Base-by-base conservation (phyloP, 805 yeast species). In the Kluyveromyces starmeri region DNA sequence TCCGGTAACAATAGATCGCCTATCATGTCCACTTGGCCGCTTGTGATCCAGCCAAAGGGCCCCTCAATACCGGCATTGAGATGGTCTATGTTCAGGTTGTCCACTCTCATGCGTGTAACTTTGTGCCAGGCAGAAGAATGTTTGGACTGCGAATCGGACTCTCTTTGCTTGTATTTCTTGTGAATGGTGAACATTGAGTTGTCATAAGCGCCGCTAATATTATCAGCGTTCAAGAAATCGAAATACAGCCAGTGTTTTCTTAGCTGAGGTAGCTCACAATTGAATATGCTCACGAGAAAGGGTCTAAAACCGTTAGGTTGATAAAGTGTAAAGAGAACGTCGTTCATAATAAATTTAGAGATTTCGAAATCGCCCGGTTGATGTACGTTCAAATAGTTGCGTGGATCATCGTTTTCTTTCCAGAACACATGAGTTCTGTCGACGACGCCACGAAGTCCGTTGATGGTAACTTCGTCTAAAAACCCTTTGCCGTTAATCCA, bases 41-140 rank as follows among this genome's bases (percentile, higher is more conserved):
- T 70, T 5, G 84, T 76, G 37, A 92, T 89, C 99, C 99, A 92
- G 5, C 97, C 96, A 58, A 92, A 85, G 9, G 97, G 95, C 0
- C 99, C 98, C 36, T 78, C 77, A 38, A 83, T 70, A 0, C 96
- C 97, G 1, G 83, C 73, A 52, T 92, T 92, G 38, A 92, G 61
- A 58, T 92, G 97, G 46, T 89, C 95, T 24, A 92, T 71, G 50
- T 76, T 78, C 36, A 92, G 70, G 19, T 85, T 77, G 53, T 92
- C 97, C 23, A 88, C 79, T 32, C 97, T 64, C 41, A 85, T 67
- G 28, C 96, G 67, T 2, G 89, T 84, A 9, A 82, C 73, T 37
- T 78, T 67, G 40, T 68, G 67, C 77, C 78, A 72, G 8, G 67
- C 65, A 5, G 54, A 47, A 8, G 48, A 42, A 23, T 39, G 46